These are phyloP conservation scores for Solanum habrochaites DNA, from an alignment of 257 asterid genomes.

Conservation along the genomic window DNA sequence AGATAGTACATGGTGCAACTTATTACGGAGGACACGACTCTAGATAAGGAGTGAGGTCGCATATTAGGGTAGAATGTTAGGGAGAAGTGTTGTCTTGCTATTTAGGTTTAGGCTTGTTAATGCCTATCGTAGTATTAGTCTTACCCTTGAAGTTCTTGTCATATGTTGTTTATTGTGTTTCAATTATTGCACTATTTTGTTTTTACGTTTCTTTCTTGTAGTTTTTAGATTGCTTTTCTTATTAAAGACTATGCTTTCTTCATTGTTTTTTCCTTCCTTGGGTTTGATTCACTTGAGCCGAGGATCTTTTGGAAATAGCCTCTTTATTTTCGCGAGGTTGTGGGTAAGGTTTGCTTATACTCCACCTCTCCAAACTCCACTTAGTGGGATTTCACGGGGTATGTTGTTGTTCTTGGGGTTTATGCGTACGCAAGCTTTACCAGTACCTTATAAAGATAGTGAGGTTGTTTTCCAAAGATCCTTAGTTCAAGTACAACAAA, in stretches of 20 bases:
- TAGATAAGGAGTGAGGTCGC: background rate
- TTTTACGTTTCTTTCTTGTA: background rate
- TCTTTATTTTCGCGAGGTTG: background rate
- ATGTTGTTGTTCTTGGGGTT: background rate
- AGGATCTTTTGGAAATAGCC: background rate
- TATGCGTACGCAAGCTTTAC: background rate
- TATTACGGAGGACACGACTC: background rate
- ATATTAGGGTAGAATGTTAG: background rate
- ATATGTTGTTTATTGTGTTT: background rate
- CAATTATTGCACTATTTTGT: background rate
- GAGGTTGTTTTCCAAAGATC: background rate
- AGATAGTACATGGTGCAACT: background rate
- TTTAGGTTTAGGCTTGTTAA: background rate
- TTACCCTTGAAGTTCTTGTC: background rate
- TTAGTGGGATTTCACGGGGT: background rate
- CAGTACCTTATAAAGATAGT: background rate
- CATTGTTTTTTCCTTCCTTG: background rate
- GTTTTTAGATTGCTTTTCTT: background rate
- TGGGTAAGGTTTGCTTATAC: background rate
- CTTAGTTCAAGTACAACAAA: background rate
- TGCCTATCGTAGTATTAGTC: background rate
- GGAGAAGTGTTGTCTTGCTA: background rate
- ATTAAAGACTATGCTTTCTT: background rate
- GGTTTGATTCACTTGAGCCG: background rate
- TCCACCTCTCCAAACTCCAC: background rate